Evolutionary conservation across 768 basidiomycete genomes (phyloP).

Genomic region (Obba rivulosa): DNA sequence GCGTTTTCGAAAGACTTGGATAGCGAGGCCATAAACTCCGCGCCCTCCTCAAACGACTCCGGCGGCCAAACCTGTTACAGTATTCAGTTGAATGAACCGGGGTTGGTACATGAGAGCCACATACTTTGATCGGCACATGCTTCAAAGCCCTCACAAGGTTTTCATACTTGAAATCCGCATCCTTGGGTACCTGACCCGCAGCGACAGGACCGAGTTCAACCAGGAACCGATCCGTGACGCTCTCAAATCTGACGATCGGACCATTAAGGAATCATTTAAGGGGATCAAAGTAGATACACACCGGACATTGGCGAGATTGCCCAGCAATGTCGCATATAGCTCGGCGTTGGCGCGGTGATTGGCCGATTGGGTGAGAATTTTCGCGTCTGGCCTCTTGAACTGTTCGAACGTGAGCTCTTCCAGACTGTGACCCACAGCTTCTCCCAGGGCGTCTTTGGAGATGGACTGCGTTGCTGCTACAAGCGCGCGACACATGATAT

Average conservation of each 20-base stretch:
- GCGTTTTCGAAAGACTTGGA: slow-evolving; percentile 80
- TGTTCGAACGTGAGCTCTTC: slow-evolving; percentile 89
- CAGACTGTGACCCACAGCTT: slow-evolving; percentile 70
- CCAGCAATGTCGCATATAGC: slow-evolving; percentile 78
- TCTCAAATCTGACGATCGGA: slow-evolving; percentile 59
- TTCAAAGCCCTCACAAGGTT: slow-evolving; percentile 77
- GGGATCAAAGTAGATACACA: slow-evolving; percentile 29
- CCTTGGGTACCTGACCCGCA: slow-evolving; percentile 73
- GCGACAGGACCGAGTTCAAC: slow-evolving; percentile 72
- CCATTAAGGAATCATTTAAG: neutral
- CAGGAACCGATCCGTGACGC: slow-evolving; percentile 89
- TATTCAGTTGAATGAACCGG: neutral
- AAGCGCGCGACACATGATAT: slow-evolving; percentile 85
- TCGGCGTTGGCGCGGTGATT: slow-evolving; percentile 82
- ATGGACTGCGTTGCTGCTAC: slow-evolving; percentile 70
- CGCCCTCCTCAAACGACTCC: slow-evolving; percentile 87
- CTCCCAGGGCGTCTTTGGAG: slow-evolving; percentile 73
- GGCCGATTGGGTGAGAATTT: slow-evolving; percentile 56
- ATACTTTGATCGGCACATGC: slow-evolving; percentile 78
- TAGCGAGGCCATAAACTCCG: slow-evolving; percentile 83
- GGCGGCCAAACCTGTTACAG: slow-evolving; percentile 82
- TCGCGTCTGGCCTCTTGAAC: slow-evolving; percentile 66
- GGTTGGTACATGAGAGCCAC: neutral
- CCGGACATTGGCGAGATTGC: slow-evolving; percentile 78
- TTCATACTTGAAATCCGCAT: slow-evolving; percentile 77